phyloP scores from a whole-genome alignment of 345 rosid species.

The Balakata baccata region DNA sequence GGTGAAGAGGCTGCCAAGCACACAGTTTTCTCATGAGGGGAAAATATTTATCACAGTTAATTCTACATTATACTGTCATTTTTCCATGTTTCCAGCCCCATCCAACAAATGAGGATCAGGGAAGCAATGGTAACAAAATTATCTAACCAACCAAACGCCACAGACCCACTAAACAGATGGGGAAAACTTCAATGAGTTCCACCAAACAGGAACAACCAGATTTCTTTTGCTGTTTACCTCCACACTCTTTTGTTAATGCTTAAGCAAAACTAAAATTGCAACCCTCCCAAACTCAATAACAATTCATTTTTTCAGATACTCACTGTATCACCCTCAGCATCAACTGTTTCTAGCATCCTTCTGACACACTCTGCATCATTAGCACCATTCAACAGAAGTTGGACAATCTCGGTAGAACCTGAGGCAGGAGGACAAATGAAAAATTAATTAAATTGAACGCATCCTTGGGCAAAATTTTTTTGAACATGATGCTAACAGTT shows the following conservation, averaged over 20 bases:
- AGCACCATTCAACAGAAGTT: constrained; percentile 58
- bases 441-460: neutral
- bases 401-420: constrained; percentile 70
- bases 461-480: neutral
- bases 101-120: neutral
- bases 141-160: neutral
- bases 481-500: neutral
- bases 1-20: constrained; percentile 78
- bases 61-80: neutral
- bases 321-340: constrained; percentile 81
- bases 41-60: neutral
- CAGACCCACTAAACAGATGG: neutral
- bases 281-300: neutral
- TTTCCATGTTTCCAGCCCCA: neutral
- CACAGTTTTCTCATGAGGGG: neutral
- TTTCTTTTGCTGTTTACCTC: neutral
- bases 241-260: neutral
- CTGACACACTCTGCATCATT: constrained; percentile 37
- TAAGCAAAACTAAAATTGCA: neutral
- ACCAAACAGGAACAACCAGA: neutral
- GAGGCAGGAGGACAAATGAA: constrained; percentile 8
- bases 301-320: constrained; percentile 28
- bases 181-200: neutral
- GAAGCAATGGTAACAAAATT: neutral
- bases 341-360: constrained; percentile 74